phyloP scores from a whole-genome alignment of 1,284 basidiomycete genomes.

The Leccinum huronense region DNA sequence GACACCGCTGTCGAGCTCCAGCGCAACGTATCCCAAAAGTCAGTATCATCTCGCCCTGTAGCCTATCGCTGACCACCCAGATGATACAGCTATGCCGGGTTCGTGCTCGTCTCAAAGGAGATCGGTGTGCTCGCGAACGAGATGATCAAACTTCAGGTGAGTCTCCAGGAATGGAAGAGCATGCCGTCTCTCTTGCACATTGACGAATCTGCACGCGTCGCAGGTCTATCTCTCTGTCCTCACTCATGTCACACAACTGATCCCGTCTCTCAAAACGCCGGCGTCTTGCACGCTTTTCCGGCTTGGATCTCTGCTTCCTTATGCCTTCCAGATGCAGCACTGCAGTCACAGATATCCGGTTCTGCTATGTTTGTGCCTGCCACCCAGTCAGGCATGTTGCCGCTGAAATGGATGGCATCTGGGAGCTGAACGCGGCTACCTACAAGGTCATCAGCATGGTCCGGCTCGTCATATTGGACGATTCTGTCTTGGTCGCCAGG shows the following conservation, averaged over 20 bases:
- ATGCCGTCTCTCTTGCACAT: constrained; percentile 93
- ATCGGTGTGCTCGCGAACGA: constrained; percentile 96
- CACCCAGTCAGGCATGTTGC: constrained; percentile 88
- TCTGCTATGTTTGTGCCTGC: constrained; percentile 94
- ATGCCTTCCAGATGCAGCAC: constrained; percentile 88
- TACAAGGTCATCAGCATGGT: constrained; percentile 90
- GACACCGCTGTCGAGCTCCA: constrained; percentile 73
- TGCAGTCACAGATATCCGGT: constrained; percentile 94
- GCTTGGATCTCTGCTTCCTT: constrained; percentile 93
- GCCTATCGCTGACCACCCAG: constrained; percentile 4
- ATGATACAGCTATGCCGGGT: constrained; percentile 82
- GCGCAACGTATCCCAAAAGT: constrained; percentile 90
- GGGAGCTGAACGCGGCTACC: constrained; percentile 90
- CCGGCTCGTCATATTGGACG: constrained; percentile 89
- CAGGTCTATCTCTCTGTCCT: constrained; percentile 38
- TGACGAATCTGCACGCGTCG: constrained; percentile 66
- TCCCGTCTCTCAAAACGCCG: constrained; percentile 44
- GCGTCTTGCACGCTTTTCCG: constrained; percentile 80
- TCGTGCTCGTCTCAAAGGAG: constrained; percentile 96
- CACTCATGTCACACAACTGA: constrained; percentile 7
- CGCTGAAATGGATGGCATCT: constrained; percentile 80
- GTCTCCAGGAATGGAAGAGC: constrained; percentile 91
- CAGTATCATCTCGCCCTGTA: constrained; percentile 11
- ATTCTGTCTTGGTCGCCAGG: constrained; percentile 83
- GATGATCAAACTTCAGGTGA: constrained; percentile 95